phyloP scores from a whole-genome alignment of 2,329 filamentous ascomycete genomes.

The Escovopsis sp. region DNA sequence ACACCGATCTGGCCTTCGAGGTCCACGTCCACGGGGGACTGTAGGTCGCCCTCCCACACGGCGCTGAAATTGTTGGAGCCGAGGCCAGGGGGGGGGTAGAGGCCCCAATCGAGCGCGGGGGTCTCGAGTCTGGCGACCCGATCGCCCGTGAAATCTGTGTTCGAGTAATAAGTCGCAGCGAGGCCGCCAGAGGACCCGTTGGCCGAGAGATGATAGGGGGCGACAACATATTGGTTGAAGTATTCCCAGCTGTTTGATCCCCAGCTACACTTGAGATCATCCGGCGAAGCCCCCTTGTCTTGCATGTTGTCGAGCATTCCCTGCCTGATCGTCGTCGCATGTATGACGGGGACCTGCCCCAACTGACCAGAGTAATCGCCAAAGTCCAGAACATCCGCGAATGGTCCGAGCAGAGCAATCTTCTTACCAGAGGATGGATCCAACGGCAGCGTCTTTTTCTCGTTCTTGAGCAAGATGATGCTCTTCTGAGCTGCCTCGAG shows the following conservation, averaged over 20 bases:
- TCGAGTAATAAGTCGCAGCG: slow-evolving; percentile 2
- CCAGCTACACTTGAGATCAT: slow-evolving; percentile 1
- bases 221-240: slow-evolving; percentile 5
- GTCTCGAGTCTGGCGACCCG: background rate
- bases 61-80: slow-evolving; percentile 5
- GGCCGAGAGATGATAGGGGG: slow-evolving; percentile 1
- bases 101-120: slow-evolving; percentile 3
- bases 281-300: background rate
- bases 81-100: slow-evolving; percentile 3
- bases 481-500: slow-evolving; percentile 5
- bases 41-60: slow-evolving; percentile 3
- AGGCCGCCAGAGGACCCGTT: slow-evolving; percentile 1
- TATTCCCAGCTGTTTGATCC: slow-evolving; percentile 6
- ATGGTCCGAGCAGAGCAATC: slow-evolving; percentile 3
- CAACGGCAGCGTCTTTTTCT: slow-evolving; percentile 3
- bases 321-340: slow-evolving; percentile 1
- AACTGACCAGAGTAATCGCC: slow-evolving; percentile 4
- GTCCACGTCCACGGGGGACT: slow-evolving; percentile 1
- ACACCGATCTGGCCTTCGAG: slow-evolving; percentile 4
- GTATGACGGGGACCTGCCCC: slow-evolving; percentile 3
- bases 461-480: slow-evolving; percentile 4
- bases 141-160: slow-evolving; percentile 1
- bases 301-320: slow-evolving; percentile 2
- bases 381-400: slow-evolving; percentile 2
- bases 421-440: background rate